These are phyloP conservation scores for Xylaria polymorpha DNA, from an alignment of 2,329 filamentous ascomycete genomes.

Conservation along the genomic window DNA sequence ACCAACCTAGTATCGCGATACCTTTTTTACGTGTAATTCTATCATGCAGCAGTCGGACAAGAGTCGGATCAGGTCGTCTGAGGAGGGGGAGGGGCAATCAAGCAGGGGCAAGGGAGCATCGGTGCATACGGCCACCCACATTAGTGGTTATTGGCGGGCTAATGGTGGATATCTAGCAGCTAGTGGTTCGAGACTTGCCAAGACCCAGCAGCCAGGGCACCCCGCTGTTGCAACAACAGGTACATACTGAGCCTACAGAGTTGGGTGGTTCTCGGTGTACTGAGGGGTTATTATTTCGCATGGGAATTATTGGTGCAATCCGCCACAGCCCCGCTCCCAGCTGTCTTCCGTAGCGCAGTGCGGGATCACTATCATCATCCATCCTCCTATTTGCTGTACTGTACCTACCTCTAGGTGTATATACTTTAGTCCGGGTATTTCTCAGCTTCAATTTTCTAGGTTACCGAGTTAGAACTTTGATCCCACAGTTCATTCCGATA, in stretches of 20 bases:
- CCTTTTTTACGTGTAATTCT: constrained; percentile 14
- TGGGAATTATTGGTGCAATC: constrained; percentile 27
- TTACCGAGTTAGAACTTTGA: constrained; percentile 1
- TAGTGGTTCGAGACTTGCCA: constrained; percentile 31
- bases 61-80: constrained; percentile 15
- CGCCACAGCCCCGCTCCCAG: constrained; percentile 26
- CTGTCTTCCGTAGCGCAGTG: constrained; percentile 24
- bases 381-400: too few species aligned
- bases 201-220: background rate
- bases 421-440: background rate
- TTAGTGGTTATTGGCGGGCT: constrained; percentile 15
- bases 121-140: constrained; percentile 27
- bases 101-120: constrained; percentile 3
- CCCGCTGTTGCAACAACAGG: background rate
- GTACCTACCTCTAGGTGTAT: too few species aligned
- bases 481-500: constrained; percentile 19
- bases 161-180: constrained; percentile 1
- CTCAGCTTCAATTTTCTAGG: background rate
- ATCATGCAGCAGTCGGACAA: background rate
- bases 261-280: constrained; percentile 21
- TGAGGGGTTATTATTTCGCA: constrained; percentile 32
- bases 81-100: constrained; percentile 37
- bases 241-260: constrained; percentile 12
- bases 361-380: constrained; percentile 7
- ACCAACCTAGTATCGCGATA: constrained; percentile 19